phyloP scores from a whole-genome alignment of 2,329 filamentous ascomycete genomes.

The Aspergillus caelatus region DNA sequence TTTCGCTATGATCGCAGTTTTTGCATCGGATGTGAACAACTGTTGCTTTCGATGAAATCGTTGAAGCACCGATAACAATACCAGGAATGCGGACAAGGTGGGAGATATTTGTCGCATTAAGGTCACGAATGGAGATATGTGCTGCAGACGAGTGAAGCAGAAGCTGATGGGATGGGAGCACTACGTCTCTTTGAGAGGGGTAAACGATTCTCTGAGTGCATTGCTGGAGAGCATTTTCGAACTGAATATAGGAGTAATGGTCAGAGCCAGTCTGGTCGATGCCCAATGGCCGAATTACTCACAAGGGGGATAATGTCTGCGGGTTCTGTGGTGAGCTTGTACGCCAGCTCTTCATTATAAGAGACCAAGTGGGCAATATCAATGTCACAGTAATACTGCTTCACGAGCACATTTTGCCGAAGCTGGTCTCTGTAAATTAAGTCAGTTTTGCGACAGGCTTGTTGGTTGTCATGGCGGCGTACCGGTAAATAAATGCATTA shows the following conservation, averaged over 20 bases:
- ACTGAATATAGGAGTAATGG: slow-evolving; percentile 55
- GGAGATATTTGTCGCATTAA: slow-evolving; percentile 90
- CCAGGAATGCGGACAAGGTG: slow-evolving; percentile 95
- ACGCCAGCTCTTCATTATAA: slow-evolving; percentile 92
- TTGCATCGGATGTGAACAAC: slow-evolving; percentile 84
- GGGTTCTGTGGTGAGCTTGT: slow-evolving; percentile 85
- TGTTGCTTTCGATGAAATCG: slow-evolving; percentile 94
- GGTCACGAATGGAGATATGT: slow-evolving; percentile 88
- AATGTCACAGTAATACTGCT: slow-evolving; percentile 94
- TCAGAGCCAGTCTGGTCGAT: neutral
- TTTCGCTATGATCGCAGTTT: slow-evolving; percentile 74
- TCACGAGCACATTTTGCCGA: slow-evolving; percentile 88
- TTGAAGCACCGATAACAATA: slow-evolving; percentile 96
- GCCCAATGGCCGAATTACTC: slow-evolving; percentile 34
- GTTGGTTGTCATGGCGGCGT: slow-evolving; percentile 11
- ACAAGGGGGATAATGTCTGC: slow-evolving; percentile 91
- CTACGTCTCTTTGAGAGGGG: slow-evolving; percentile 67
- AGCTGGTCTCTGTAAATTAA: slow-evolving; percentile 75
- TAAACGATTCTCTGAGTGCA: slow-evolving; percentile 94
- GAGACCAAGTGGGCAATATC: slow-evolving; percentile 95
- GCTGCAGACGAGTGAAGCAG: slow-evolving; percentile 91
- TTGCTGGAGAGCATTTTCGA: slow-evolving; percentile 84
- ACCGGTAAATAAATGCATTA: slow-evolving; percentile 95
- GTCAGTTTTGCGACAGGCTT: slow-evolving; percentile 7
- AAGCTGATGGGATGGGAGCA: slow-evolving; percentile 88